Base-by-base conservation (phyloP, 176 grass and related monocot species). In the Oryza rufipogon region DNA sequence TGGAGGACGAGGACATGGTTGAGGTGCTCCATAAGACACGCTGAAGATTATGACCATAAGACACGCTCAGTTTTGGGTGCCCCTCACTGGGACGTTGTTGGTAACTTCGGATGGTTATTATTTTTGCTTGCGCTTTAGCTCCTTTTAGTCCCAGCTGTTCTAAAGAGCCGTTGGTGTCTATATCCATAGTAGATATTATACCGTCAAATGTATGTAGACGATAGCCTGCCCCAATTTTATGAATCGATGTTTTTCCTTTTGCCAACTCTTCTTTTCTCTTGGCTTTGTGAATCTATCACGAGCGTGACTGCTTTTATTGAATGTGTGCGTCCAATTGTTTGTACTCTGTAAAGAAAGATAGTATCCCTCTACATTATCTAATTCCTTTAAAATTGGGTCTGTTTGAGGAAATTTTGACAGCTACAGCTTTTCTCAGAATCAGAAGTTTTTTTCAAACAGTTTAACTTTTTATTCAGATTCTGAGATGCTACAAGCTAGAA, bases 1-100 rank as follows among this genome's bases (percentile, higher is more conserved):
- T 96, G 49, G 96, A 98, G 84, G 82, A 98, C 12, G 86, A 87
- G 44, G 96, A 95, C 52, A 92, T 98, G 80, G 86, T 98, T 56
- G 93, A 98, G 86, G 93, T 94, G 73, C 44, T 89, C 65, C 49
- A 48, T 70, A 99, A 96, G 67, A 81, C 77, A 26, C 56, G 2
- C 32, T 94, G 80, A 36, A 36, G 34, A 36, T 4, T 36, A 36
- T 36, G 34, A 36, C 65, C 49, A 56, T 70, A 99, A 96, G 67
- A 81, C 77, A 26, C 56, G 4, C 32, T 94, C 34, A 36, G 80
- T 69, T 68, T 67, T 77, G 9, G 15, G 9, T 23, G 54, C 39
- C 33, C 4, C 49, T 82, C 11, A 45, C 36, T 68, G 64, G 23
- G 82, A 38, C 1, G 8, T 56, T 60, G 33, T 42, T 44, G 42